Evolutionary conservation across 1,284 basidiomycete species (phyloP).

Genomic region (Anthracocystis setariae): DNA sequence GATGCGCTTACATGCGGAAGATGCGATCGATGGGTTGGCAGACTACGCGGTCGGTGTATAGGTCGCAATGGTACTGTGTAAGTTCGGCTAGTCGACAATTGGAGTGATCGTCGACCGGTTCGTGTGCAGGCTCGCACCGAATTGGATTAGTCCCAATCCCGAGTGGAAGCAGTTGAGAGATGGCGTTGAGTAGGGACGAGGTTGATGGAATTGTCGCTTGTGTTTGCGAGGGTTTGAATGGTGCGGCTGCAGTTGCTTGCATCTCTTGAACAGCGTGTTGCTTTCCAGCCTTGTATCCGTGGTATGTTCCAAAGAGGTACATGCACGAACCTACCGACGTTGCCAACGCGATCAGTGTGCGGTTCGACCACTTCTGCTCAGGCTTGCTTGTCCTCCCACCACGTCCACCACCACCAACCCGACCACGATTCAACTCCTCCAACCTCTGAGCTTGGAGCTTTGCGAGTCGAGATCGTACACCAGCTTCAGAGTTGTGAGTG

Average conservation of each 20-base stretch:
- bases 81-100: conserved; percentile 46
- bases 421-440: conserved; percentile 33
- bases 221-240: background rate
- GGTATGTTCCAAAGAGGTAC: conserved; percentile 39
- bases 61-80: conserved; percentile 54
- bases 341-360: conserved; percentile 42
- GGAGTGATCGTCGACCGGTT: background rate
- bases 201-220: conserved; percentile 2
- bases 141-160: background rate
- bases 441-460: conserved; percentile 31
- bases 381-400: conserved; percentile 18
- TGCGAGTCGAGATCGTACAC: conserved; percentile 23
- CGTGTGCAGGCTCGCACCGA: conserved; percentile 14
- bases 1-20: conserved; percentile 42
- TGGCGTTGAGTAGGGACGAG: background rate
- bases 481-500: background rate
- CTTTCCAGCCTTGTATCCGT: conserved; percentile 41
- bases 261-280: conserved; percentile 15
- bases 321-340: conserved; percentile 44
- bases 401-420: background rate
- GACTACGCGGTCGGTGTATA: conserved; percentile 39
- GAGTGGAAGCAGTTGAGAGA: conserved; percentile 9
- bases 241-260: background rate
- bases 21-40: conserved; percentile 58
- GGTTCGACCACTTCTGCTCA: conserved; percentile 47